phyloP scores from a whole-genome alignment of 2,329 filamentous ascomycete genomes.

The Fusarium brevicatenulatum region DNA sequence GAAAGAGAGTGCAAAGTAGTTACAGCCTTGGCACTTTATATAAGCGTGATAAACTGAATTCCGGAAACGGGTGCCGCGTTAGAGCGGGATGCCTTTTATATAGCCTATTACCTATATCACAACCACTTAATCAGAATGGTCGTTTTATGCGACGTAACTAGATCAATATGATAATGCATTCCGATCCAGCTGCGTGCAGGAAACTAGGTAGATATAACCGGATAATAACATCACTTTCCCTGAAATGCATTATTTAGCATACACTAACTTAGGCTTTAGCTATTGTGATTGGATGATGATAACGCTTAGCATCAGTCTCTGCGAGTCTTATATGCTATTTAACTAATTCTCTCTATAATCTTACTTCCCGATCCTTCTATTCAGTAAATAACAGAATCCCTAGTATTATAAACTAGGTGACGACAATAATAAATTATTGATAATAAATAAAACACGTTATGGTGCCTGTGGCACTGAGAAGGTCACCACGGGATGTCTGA shows the following conservation, averaged over 20 bases:
- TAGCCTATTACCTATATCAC: not conserved
- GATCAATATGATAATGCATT: not conserved
- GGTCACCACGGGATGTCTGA: not conserved
- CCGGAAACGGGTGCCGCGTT: too few relatives aligned
- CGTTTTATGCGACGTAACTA: accelerated
- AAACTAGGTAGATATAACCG: accelerated
- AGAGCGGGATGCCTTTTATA: not conserved
- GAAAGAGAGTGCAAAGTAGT: too few relatives aligned
- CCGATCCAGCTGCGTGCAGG: not conserved
- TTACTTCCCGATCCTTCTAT: too few relatives aligned
- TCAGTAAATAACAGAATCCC: too few relatives aligned
- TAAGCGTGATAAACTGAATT: too few relatives aligned
- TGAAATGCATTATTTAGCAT: accelerated
- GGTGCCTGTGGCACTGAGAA: not conserved
- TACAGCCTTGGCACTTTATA: too few relatives aligned
- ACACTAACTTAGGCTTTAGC: too few relatives aligned
- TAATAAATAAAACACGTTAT: not conserved
- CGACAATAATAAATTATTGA: accelerated
- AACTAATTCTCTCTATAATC: too few relatives aligned
- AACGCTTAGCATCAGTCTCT: not conserved
- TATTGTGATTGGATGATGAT: not conserved
- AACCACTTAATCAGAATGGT: not conserved
- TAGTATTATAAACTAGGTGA: too few relatives aligned
- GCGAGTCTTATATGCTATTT: not conserved
- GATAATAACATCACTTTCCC: not conserved